Evolutionary conservation across 2,329 filamentous ascomycete species (phyloP), one percentile per base, ranked within the genome.

Genomic region (Teratosphaeria gauchensis): DNA sequence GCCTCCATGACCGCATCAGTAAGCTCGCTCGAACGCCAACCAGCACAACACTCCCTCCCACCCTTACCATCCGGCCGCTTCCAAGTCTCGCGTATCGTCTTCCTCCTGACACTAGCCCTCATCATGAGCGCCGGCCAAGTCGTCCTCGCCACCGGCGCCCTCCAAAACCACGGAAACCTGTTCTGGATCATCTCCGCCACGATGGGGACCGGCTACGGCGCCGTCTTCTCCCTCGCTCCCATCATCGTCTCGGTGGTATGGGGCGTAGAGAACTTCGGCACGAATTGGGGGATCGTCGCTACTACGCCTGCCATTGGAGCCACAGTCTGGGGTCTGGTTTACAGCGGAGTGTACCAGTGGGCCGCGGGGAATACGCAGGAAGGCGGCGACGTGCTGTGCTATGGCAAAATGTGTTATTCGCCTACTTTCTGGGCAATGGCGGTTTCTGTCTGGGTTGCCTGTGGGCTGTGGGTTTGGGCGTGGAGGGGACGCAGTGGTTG

Each of bases 261-360:
- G 94, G 94, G 94, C 30, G 91, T 96, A 0, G 92, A 97, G 77
- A 99, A 97, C 72, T 97, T 99, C 71, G 94, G 90, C 59, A 99
- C 94, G 0, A 97, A 99, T 68, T 99, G 92, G 85, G 94, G 94
- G 9, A 92, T 97, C 61, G 85, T 97, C 7, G 91, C 92, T 51
- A 94, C 95, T 79, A 86, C 92, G 58, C 94, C 94, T 2, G 94
- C 94, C 0, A 75, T 88, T 0, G 94, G 92, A 0, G 91, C 92
- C 0, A 90, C 90, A 0, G 81, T 96, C 33, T 99, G 92, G 91
- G 90, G 92, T 0, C 73, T 94, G 0, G 77, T 96, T n/a, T 99
- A 97, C 72, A 90, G 88, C 5, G 82, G 80, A 0, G 85, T 90
- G 2, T 95, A 95, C 68, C 86, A 94, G 73, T 80, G 79, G 51